Percentiles rank a stretch among this genome's conserved stretches.
Evolutionary conservation across 345 rosid genomes (phyloP).

Genomic region (Euphorbia tirucalli): DNA sequence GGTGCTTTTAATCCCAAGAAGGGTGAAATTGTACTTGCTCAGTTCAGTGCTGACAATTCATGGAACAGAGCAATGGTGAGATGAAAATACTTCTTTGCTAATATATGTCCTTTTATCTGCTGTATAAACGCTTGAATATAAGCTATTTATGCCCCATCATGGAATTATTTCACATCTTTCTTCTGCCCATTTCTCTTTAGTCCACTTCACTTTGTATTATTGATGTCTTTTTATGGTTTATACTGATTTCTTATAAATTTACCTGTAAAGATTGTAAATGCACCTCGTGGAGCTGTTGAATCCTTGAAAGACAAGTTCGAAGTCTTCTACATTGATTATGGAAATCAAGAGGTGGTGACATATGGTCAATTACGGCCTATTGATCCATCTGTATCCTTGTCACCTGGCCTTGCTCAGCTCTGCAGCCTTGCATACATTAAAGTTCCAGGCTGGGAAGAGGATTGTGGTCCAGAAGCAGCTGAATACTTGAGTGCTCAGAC

Average conservation of each 20-base stretch:
- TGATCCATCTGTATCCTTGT: slow-evolving; percentile 65
- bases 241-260: slow-evolving; percentile 9
- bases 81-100: not conserved
- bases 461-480: slow-evolving; percentile 86
- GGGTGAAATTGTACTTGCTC: slow-evolving; percentile 92
- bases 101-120: not conserved
- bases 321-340: slow-evolving; percentile 93
- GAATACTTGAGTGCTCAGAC: slow-evolving; percentile 63
- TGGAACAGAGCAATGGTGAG: slow-evolving; percentile 99
- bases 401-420: slow-evolving; percentile 88
- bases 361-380: slow-evolving; percentile 70
- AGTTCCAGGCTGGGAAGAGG: slow-evolving; percentile 80
- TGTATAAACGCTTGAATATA: not conserved
- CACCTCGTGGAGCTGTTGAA: slow-evolving; percentile 68
- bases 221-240: not conserved
- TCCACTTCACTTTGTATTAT: too few relatives aligned
- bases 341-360: slow-evolving; percentile 84
- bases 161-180: not conserved
- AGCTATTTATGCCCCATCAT: too few relatives aligned
- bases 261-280: slow-evolving; percentile 66
- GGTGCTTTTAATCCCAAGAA: slow-evolving; percentile 88
- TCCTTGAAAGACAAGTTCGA: slow-evolving; percentile 76
- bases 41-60: slow-evolving; percentile 88
- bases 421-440: slow-evolving; percentile 89
- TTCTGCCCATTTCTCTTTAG: too few relatives aligned